A percentile compares a stretch with the other conserved stretches of the same genome.
Evolutionary conservation across 495 filamentous ascomycete genomes (phyloP).

Genomic region (Neohortaea acidophila): DNA sequence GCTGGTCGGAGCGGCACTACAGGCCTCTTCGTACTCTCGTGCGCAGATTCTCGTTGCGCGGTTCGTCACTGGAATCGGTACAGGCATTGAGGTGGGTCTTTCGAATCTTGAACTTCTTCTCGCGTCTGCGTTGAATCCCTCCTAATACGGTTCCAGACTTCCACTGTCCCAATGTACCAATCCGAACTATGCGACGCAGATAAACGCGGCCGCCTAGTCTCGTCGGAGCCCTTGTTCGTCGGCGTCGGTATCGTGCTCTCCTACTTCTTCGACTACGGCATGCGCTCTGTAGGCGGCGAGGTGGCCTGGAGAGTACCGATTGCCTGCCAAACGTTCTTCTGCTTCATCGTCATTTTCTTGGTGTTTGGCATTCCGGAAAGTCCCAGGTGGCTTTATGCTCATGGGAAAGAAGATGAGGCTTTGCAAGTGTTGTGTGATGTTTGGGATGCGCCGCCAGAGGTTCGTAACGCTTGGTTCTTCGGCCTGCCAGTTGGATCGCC

Average conservation of each 20-base stretch:
- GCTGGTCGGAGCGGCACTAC: slow-evolving; percentile 22
- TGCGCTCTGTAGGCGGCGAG: slow-evolving; percentile 18
- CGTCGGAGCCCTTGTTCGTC: slow-evolving; percentile 23
- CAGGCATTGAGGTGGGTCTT: slow-evolving; percentile 21
- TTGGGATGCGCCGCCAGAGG: slow-evolving; percentile 28
- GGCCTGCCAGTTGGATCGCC: too few relatives aligned
- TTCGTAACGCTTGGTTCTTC: too few relatives aligned
- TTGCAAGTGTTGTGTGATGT: slow-evolving; percentile 36
- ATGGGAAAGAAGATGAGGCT: slow-evolving; percentile 31
- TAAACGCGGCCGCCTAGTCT: slow-evolving; percentile 21
- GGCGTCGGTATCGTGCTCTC: slow-evolving; percentile 24
- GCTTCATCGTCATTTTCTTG: slow-evolving; percentile 23
- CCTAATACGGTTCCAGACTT: slow-evolving; percentile 20
- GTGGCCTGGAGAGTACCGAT: slow-evolving; percentile 25
- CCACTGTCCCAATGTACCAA: slow-evolving; percentile 24
- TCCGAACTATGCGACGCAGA: slow-evolving; percentile 22
- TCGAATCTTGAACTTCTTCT: background rate
- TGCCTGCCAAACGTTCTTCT: slow-evolving; percentile 22
- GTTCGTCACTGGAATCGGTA: slow-evolving; percentile 24
- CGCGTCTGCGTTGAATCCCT: too few relatives aligned
- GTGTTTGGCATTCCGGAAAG: slow-evolving; percentile 25
- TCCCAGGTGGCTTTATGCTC: slow-evolving; percentile 27
- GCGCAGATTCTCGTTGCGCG: slow-evolving; percentile 20
- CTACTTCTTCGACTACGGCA: slow-evolving; percentile 19
- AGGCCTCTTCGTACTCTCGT: slow-evolving; percentile 20